Evolutionary conservation across 148 eudicot species (phyloP), one percentile per base, ranked within the genome.

Genomic region (Beta vulgaris): DNA sequence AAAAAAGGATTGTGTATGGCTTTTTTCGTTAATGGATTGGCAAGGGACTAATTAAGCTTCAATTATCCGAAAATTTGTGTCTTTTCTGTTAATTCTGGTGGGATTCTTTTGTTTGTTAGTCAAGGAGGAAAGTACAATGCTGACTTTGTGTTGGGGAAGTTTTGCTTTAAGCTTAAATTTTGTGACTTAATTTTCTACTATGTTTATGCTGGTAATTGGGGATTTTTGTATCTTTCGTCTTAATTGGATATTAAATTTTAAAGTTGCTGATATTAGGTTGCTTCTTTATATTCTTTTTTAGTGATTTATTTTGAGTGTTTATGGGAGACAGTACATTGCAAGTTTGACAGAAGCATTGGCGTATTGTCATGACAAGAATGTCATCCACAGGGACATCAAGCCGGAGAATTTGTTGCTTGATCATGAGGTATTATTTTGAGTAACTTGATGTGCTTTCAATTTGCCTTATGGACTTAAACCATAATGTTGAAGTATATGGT

Each of bases 301-400:
- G 43, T 15, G n/a, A 40, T 42, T 63, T 35, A 35, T 7, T 1
- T 3, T 64, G 43, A 35, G 2, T 58, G 0, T 59, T 68, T 69
- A 21, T 44, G 18, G 63, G 62, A 2, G 49, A 73, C 73, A 90
- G 98, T 94, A 91, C 77, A 85, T 90, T 85, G 85, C 93, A 36
- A 91, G 96, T 83, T 83, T 91, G 77, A 74, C 97, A 0, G 88
- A 86, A 66, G 97, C 98, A 8, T 75, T 94, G 86, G 89, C 88
- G 0, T 91, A 94, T 60, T 94, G 98, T 77, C 98, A 94, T 77
- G 85, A 85, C 72, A 91, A 90, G 80, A 80, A 91, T 79, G 97
- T 90, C 73, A 91, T 94, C 82, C 98, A 94, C 81, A 87, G 97
- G 77, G 98, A 94, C 73, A 94, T 91, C 61, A 94, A 94, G 82